Evolutionary conservation across 805 yeast genomes (phyloP).

Genomic region (Saturnispora ahearnii): DNA sequence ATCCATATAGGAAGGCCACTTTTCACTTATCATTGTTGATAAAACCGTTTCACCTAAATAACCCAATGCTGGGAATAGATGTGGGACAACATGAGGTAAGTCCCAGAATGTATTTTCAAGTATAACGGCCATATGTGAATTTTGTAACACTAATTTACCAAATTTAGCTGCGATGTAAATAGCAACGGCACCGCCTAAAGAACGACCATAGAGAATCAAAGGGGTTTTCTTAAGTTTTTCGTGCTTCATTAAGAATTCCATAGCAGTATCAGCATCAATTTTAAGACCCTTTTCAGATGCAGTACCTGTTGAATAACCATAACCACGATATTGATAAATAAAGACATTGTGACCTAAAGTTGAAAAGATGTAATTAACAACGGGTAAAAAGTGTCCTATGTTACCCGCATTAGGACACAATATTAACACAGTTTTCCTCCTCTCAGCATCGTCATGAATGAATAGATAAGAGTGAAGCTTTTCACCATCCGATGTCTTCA

Average conservation of each 20-base stretch:
- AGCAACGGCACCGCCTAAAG: conserved; percentile 93
- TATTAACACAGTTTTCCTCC: conserved; percentile 59
- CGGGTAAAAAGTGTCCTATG: conserved; percentile 83
- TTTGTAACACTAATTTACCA: conserved; percentile 24
- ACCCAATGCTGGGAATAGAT: conserved; percentile 59
- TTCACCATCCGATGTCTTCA: conserved; percentile 65
- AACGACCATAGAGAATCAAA: conserved; percentile 72
- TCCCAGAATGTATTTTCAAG: conserved; percentile 82
- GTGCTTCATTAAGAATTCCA: conserved; percentile 49
- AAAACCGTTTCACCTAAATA: conserved; percentile 32
- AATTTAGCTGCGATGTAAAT: conserved; percentile 64
- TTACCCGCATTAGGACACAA: conserved; percentile 90
- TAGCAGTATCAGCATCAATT: conserved; percentile 66
- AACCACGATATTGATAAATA: conserved; percentile 84
- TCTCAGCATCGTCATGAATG: conserved; percentile 43
- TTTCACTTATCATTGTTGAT: conserved; percentile 30
- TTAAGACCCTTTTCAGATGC: conserved; percentile 77
- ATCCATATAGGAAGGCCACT: conserved; percentile 70
- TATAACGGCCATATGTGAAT: conserved; percentile 34
- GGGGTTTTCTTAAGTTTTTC: conserved; percentile 43
- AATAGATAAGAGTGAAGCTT: conserved; percentile 56
- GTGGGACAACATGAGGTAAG: conserved; percentile 62
- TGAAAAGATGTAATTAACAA: conserved; percentile 59
- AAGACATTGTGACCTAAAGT: conserved; percentile 67
- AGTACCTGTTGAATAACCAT: conserved; percentile 69